These are phyloP conservation scores for Pseudocercospora pini-densiflorae DNA, from an alignment of 2,329 filamentous ascomycete species.

Conservation along the genomic window DNA sequence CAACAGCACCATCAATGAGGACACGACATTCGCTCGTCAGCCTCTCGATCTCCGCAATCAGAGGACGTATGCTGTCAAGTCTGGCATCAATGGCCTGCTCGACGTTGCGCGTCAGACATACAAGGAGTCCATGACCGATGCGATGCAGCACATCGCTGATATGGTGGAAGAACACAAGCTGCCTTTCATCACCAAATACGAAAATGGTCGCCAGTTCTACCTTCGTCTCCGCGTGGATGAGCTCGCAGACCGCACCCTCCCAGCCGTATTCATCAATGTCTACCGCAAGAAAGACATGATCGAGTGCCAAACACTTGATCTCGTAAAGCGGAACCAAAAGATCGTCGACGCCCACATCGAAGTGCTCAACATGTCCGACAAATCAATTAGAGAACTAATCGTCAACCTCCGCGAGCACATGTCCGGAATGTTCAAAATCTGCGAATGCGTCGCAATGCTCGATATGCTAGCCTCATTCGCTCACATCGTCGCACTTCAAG, in stretches of 20 bases:
- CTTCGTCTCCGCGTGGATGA: constrained; percentile 68
- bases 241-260: constrained; percentile 64
- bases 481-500: constrained; percentile 69
- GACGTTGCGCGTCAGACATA: constrained; percentile 89
- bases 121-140: constrained; percentile 83
- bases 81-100: constrained; percentile 81
- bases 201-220: constrained; percentile 78
- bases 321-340: constrained; percentile 76
- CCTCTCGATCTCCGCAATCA: constrained; percentile 89
- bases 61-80: constrained; percentile 85
- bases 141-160: constrained; percentile 70
- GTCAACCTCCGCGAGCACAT: constrained; percentile 72
- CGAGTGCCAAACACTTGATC: constrained; percentile 83
- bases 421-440: constrained; percentile 77
- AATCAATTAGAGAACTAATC: constrained; percentile 73
- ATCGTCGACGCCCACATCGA: constrained; percentile 83
- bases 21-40: constrained; percentile 76
- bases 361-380: constrained; percentile 78
- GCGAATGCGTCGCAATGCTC: constrained; percentile 82
- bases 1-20: constrained; percentile 73
- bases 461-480: constrained; percentile 72
- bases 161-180: constrained; percentile 66
- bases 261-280: constrained; percentile 76
- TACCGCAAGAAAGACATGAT: constrained; percentile 73
- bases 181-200: constrained; percentile 71